Evolutionary conservation across 2,329 filamentous ascomycete genomes (phyloP), one percentile per base, ranked within the genome.

Genomic region (Fusarium longipes): DNA sequence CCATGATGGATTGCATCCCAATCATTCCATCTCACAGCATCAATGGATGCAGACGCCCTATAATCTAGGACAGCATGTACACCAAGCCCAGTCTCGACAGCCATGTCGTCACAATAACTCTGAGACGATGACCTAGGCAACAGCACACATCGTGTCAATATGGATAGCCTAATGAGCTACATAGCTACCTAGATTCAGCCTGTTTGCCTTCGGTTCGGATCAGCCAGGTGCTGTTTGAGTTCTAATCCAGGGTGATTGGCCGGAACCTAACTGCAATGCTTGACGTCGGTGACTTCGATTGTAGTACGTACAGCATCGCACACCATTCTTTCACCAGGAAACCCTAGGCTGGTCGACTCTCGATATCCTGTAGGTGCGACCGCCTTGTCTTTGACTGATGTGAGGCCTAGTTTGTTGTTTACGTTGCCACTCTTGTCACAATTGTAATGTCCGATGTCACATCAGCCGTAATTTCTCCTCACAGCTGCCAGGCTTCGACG

Each of bases 11-110:
- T 47, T 45, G 60, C 40, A 53, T 64, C 49, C 53, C 59, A 67
- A 53, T 65, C 58, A 59, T 62, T 52, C 55, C 47, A 57, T 65
- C 54, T 66, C 65, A 51, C 61, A 58, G 39, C 50, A 52, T 51
- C 36, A 53, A 69, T 63, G 61, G 61, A 69, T 39, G 65, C 56
- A 57, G 56, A 51, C 65, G 65, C 61, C 60, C 45, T 51, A 47
- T 61, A 39, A 66, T 68, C 54, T 62, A 47, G 55, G 54, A 45
- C 45, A 49, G 51, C 48, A 60, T 58, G 55, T 55, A 65, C 38
- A 51, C 43, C 59, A 64, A n/a, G 59, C 64, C 64, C 60, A 68
- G 68, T 51, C 18, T 65, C 22, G 29, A 59, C 57, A 45, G 38
- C 63, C 65, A 68, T 60, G 42, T 43, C 40, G 44, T 20, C 40